These are phyloP conservation scores for Penicillium sp. DNA, from an alignment of 2,329 filamentous ascomycete genomes.

Conservation along the genomic window DNA sequence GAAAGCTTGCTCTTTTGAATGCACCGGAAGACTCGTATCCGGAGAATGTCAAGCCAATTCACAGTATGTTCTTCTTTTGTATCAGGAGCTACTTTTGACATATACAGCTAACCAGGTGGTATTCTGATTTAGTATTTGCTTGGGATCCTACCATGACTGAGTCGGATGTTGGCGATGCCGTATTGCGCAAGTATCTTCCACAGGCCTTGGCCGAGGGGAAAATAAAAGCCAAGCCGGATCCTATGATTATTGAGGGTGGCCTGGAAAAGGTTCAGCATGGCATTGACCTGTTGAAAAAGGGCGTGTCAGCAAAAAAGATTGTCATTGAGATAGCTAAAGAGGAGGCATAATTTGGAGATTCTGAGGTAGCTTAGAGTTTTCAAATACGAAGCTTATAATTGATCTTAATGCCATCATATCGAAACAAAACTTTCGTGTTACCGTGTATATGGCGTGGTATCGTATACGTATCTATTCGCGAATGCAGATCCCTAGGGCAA, in stretches of 20 bases:
- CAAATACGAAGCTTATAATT: no score
- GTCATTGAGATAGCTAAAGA: conserved; percentile 24
- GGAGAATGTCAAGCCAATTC: conserved; percentile 3
- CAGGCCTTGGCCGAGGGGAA: conserved; percentile 25
- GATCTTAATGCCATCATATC: no score
- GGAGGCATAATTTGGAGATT: background rate
- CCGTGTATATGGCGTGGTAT: no score
- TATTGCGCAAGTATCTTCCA: conserved; percentile 26
- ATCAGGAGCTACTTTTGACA: background rate
- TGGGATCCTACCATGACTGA: background rate
- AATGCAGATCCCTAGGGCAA: no score
- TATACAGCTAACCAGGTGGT: background rate
- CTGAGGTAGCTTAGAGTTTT: no score
- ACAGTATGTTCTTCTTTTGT: background rate
- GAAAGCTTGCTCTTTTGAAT: conserved; percentile 2
- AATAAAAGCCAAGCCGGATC: conserved; percentile 29
- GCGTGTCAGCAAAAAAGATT: conserved; percentile 38
- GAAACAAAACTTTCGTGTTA: no score
- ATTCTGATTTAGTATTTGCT: conserved; percentile 1
- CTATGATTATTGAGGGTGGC: conserved; percentile 36
- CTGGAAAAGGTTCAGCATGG: conserved; percentile 34
- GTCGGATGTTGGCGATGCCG: conserved; percentile 20
- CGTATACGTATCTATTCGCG: no score
- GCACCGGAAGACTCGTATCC: background rate
- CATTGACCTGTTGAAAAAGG: conserved; percentile 33